A percentile compares a stretch with the other conserved stretches of the same genome.
Conservation (phyloP, 2,329 filamentous ascomycete species). For the Xylaria sp. region DNA sequence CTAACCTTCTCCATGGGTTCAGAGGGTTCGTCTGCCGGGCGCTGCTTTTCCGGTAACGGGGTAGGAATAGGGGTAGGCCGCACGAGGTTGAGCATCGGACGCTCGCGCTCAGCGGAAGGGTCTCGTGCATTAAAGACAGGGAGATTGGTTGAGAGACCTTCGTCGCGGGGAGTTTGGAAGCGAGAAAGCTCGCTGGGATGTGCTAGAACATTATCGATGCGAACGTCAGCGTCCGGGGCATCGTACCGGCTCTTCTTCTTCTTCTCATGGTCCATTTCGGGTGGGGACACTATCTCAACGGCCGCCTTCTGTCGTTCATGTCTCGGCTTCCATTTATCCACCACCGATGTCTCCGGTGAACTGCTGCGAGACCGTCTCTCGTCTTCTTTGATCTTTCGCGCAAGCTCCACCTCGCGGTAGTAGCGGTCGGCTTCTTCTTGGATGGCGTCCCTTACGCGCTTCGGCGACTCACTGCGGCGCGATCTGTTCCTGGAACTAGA, state of each 20-base stretch:
- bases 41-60: constrained; percentile 50
- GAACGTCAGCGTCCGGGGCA: constrained; percentile 65
- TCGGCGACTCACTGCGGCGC: constrained; percentile 33
- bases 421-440: constrained; percentile 61
- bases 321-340: constrained; percentile 53
- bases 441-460: constrained; percentile 46
- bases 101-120: constrained; percentile 56
- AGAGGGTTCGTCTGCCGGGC: constrained; percentile 19
- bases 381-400: constrained; percentile 56
- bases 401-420: constrained; percentile 59
- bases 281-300: constrained; percentile 58
- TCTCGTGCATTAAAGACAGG: constrained; percentile 51
- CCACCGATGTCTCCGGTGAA: constrained; percentile 56
- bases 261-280: constrained; percentile 46
- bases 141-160: constrained; percentile 31
- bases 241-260: constrained; percentile 55
- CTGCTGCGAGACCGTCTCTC: constrained; percentile 56
- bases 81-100: constrained; percentile 64
- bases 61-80: constrained; percentile 61
- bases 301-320: constrained; percentile 41
- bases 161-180: constrained; percentile 36
- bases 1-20: constrained; percentile 18
- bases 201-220: constrained; percentile 60
- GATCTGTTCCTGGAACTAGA: constrained; percentile 41
- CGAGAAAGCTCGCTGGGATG: constrained; percentile 51